Conservation (phyloP, 2,329 filamentous ascomycete genomes). For the Beauveria bassiana region DNA sequence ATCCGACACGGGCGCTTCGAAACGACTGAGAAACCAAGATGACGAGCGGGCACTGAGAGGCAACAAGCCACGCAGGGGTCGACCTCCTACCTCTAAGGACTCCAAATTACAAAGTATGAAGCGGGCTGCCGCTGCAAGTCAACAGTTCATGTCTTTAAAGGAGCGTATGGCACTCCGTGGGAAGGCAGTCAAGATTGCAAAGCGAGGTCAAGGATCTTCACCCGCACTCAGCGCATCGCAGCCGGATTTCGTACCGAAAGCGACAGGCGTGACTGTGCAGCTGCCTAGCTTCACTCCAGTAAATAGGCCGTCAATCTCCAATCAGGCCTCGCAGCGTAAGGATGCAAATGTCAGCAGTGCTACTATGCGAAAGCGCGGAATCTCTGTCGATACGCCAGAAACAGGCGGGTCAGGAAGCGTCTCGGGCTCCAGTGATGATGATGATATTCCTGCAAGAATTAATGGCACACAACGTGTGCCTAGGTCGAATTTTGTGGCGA, state of each 20-base stretch:
- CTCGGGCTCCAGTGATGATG: conserved; percentile 13
- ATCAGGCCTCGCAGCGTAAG: background rate
- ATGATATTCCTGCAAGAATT: conserved; percentile 14
- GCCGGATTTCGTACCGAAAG: background rate
- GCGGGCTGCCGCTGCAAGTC: conserved; percentile 15
- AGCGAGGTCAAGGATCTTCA: conserved; percentile 20
- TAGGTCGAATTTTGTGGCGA: background rate
- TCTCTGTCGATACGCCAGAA: background rate
- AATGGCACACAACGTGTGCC: background rate
- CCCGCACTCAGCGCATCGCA: background rate
- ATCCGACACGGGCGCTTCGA: conserved; percentile 17
- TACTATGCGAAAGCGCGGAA: background rate
- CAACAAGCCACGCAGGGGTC: conserved; percentile 15
- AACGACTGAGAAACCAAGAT: background rate
- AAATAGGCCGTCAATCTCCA: background rate
- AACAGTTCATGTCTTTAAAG: conserved; percentile 45
- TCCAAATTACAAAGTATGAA: background rate
- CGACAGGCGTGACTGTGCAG: background rate
- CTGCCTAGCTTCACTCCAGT: conserved; percentile 3
- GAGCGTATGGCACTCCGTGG: conserved; percentile 49
- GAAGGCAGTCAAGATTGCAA: conserved; percentile 45
- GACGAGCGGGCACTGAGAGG: background rate
- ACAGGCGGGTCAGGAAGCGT: background rate
- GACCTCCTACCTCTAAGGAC: conserved; percentile 18
- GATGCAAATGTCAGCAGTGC: background rate